Percentiles rank a stretch among this genome's conserved stretches.
phyloP scores from a whole-genome alignment of 2,329 filamentous ascomycete species.

The Fusarium pseudograminearum region DNA sequence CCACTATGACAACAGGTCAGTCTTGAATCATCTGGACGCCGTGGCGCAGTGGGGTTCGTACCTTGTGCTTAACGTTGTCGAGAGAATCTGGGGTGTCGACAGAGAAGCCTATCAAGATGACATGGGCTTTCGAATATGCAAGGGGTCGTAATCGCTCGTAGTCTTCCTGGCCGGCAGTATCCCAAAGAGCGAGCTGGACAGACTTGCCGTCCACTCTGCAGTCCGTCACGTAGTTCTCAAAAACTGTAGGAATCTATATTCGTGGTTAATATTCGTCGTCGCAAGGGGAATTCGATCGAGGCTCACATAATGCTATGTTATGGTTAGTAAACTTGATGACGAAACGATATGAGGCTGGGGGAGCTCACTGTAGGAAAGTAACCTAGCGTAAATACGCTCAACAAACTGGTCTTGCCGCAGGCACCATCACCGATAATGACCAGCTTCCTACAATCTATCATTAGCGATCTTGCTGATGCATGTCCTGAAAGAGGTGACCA shows the following conservation, averaged over 20 bases:
- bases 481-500: neutral
- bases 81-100: conserved; percentile 95
- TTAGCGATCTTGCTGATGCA: conserved; percentile 24
- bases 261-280: conserved; percentile 40
- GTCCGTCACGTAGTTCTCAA: conserved; percentile 99
- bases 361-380: conserved; percentile 94
- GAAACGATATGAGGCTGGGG: conserved; percentile 5
- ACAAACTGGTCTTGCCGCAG: conserved; percentile 96
- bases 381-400: conserved; percentile 97
- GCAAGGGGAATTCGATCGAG: conserved; percentile 7
- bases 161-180: conserved; percentile 99
- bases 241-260: conserved; percentile 86
- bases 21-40: conserved; percentile 23
- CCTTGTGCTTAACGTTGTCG: conserved; percentile 98
- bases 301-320: conserved; percentile 69
- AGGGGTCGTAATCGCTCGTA: conserved; percentile 95
- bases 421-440: conserved; percentile 98
- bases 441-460: conserved; percentile 75
- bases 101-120: conserved; percentile 95
- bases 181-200: conserved; percentile 98
- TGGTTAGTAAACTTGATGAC: conserved; percentile 46
- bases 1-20: conserved; percentile 71
- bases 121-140: conserved; percentile 96
- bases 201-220: conserved; percentile 98
- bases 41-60: conserved; percentile 53